These are phyloP conservation scores for Coemansia sp. DNA, from an alignment of 371 early-diverging fungal species.

Conservation along the genomic window DNA sequence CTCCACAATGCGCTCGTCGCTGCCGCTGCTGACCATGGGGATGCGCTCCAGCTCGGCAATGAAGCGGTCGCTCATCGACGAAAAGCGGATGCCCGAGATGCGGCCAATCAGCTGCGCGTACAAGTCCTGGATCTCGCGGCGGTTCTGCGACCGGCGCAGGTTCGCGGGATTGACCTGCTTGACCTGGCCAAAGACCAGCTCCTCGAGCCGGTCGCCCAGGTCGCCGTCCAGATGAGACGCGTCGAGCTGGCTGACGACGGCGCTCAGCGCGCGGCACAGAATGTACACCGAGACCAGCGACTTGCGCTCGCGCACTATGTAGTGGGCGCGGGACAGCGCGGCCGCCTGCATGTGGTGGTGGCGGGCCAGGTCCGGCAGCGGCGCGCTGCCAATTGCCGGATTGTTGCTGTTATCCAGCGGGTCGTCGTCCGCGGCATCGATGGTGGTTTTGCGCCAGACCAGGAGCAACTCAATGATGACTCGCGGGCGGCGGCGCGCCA, in stretches of 20 bases:
- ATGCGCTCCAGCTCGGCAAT: slow-evolving; percentile 81
- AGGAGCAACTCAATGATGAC: slow-evolving; percentile 88
- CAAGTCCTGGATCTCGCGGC: slow-evolving; percentile 82
- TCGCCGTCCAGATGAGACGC: slow-evolving; percentile 76
- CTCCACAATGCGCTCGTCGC: slow-evolving; percentile 82
- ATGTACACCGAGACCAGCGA: slow-evolving; percentile 87
- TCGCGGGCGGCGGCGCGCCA: slow-evolving; percentile 82
- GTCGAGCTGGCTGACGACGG: slow-evolving; percentile 74
- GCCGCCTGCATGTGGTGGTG: slow-evolving; percentile 49
- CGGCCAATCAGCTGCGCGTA: slow-evolving; percentile 88
- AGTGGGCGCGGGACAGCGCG: slow-evolving; percentile 50
- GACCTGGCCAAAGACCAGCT: slow-evolving; percentile 88
- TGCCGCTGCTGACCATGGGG: slow-evolving; percentile 43
- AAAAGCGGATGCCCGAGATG: slow-evolving; percentile 85
- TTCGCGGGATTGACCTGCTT: slow-evolving; percentile 81
- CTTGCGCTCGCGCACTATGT: slow-evolving; percentile 29
- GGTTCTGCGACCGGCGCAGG: slow-evolving; percentile 73
- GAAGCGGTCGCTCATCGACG: slow-evolving; percentile 91
- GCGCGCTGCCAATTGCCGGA: slow-evolving; percentile 11
- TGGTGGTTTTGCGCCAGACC: slow-evolving; percentile 83
- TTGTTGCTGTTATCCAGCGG: slow-evolving; percentile 8
- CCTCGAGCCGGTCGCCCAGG: slow-evolving; percentile 87
- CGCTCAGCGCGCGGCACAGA: slow-evolving; percentile 81
- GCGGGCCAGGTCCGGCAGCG: slow-evolving; percentile 50
- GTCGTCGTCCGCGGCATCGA: slow-evolving; percentile 61